phyloP scores from a whole-genome alignment of 495 filamentous ascomycete genomes.

The Penicillium goetzii region DNA sequence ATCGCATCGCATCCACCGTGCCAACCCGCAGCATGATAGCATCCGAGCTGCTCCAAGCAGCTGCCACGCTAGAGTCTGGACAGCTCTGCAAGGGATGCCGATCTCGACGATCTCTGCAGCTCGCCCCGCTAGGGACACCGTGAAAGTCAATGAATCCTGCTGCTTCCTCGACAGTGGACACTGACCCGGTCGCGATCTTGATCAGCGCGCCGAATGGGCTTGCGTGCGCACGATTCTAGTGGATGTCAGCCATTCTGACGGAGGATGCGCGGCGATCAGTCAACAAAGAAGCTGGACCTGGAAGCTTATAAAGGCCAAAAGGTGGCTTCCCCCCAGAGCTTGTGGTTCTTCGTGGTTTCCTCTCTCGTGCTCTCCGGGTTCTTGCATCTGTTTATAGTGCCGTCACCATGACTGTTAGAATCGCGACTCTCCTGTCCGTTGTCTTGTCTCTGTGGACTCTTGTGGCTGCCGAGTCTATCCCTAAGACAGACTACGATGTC shows the following conservation, averaged over 20 bases:
- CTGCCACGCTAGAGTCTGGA: background rate
- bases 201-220: background rate
- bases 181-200: constrained; percentile 1
- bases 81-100: constrained; percentile 17
- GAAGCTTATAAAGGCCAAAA: constrained; percentile 2
- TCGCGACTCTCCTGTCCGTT: constrained; percentile 22
- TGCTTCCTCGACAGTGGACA: constrained; percentile 5
- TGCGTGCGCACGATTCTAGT: background rate
- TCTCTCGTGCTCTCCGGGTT: background rate
- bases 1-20: background rate
- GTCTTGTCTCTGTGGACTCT: constrained; percentile 27
- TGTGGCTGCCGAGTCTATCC: constrained; percentile 22
- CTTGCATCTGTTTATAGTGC: background rate
- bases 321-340: background rate
- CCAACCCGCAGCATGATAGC: background rate
- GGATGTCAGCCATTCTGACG: background rate
- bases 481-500: constrained; percentile 39
- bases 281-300: background rate
- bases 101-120: constrained; percentile 21
- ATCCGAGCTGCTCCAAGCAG: background rate
- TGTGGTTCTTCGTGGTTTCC: background rate
- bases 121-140: background rate
- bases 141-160: constrained; percentile 4
- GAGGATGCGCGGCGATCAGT: background rate
- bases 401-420: constrained; percentile 14